These are phyloP conservation scores for Diplosphaera chodatii DNA, from an alignment of 139 green algal genomes.

Conservation along the genomic window DNA sequence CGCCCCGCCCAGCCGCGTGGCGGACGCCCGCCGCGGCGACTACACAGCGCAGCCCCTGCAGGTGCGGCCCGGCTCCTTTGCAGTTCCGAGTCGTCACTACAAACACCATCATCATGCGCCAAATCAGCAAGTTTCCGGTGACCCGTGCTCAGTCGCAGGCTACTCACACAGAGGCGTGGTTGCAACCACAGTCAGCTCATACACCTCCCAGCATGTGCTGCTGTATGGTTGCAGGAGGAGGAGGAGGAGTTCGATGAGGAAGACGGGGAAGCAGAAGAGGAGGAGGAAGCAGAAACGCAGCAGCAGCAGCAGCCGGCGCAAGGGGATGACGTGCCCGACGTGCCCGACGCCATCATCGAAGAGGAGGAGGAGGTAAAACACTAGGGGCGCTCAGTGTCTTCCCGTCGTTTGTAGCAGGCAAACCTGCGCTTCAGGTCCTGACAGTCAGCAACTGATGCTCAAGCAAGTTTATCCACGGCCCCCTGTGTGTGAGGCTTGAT, in stretches of 20 bases:
- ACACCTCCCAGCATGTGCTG: too few relatives aligned
- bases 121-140: too few relatives aligned
- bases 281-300: neutral
- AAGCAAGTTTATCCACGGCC: too few relatives aligned
- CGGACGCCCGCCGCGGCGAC: neutral
- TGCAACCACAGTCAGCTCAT: too few relatives aligned
- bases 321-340: neutral
- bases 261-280: slow-evolving; percentile 8
- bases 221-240: neutral
- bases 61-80: neutral
- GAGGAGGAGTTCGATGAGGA: neutral
- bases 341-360: neutral
- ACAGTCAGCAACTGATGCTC: too few relatives aligned
- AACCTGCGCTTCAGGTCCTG: too few relatives aligned
- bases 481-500: too few relatives aligned
- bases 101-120: too few relatives aligned
- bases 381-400: neutral
- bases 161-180: too few relatives aligned
- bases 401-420: neutral
- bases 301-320: neutral
- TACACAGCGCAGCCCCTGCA: neutral
- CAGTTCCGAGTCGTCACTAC: neutral
- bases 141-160: too few relatives aligned
- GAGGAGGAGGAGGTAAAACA: neutral
- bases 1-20: neutral